These are phyloP conservation scores for Lyophyllum shimeji DNA, from an alignment of 768 basidiomycete species.

Conservation along the genomic window DNA sequence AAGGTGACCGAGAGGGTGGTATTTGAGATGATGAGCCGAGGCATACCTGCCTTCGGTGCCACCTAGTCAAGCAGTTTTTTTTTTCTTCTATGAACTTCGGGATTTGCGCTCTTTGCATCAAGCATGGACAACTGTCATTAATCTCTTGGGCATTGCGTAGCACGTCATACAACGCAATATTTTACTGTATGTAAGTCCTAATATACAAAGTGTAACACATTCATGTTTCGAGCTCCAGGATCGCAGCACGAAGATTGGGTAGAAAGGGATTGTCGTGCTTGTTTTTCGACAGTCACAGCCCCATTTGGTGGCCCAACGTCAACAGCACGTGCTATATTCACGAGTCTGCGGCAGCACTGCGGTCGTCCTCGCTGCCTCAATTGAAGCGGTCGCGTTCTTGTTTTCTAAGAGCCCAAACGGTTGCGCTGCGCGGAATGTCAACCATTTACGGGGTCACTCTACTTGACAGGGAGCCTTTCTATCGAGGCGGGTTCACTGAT, in stretches of 20 bases:
- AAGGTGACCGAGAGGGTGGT: conserved; percentile 56
- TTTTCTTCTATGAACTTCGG: not conserved
- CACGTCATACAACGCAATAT: not conserved
- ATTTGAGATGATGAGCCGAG: conserved; percentile 58
- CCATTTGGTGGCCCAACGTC: no score
- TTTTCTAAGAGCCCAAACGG: not conserved
- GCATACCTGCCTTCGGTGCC: conserved; percentile 61
- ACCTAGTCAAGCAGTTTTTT: conserved; percentile 42
- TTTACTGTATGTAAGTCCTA: not conserved
- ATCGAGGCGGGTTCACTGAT: conserved; percentile 16
- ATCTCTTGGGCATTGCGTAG: no score
- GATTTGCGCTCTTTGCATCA: not conserved
- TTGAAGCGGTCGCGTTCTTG: no score
- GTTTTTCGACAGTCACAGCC: no score
- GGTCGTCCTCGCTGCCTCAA: no score
- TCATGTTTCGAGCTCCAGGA: no score
- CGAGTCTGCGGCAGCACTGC: no score
- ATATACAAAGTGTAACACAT: no score
- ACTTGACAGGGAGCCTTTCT: conserved; percentile 14
- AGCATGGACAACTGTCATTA: not conserved
- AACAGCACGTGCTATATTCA: no score
- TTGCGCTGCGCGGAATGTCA: not conserved
- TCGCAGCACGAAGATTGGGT: not conserved
- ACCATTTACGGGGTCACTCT: conserved; percentile 12
- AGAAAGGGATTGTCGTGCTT: no score